Evolutionary conservation across 352 stramenopile genomes (phyloP).

Genomic region (Blastocystis sp.): DNA sequence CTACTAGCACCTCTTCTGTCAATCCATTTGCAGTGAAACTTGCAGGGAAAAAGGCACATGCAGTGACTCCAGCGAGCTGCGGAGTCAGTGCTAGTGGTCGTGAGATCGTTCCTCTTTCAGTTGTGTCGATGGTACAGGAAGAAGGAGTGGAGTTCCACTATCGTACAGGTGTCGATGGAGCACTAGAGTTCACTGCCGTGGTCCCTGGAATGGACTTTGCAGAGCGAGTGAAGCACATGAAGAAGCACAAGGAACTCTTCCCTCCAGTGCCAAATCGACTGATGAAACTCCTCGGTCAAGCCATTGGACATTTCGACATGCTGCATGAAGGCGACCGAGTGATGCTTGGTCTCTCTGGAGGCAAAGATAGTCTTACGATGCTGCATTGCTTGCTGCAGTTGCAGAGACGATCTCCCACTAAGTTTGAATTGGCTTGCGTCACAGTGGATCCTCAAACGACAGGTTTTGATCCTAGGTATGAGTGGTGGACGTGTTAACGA

Average conservation of each 20-base stretch:
- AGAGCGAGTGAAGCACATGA: constrained; percentile 52
- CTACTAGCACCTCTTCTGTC: background rate
- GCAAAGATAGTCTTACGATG: constrained; percentile 93
- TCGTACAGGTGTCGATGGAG: constrained; percentile 18
- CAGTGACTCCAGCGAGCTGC: background rate
- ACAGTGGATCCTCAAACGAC: constrained; percentile 93
- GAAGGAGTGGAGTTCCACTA: constrained; percentile 54
- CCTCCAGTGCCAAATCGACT: constrained; percentile 38
- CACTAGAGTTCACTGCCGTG: constrained; percentile 45
- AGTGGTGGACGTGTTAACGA: background rate
- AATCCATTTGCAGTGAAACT: background rate
- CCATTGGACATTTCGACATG: constrained; percentile 87
- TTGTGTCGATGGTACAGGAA: constrained; percentile 14
- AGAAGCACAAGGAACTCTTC: constrained; percentile 60
- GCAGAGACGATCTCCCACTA: constrained; percentile 81
- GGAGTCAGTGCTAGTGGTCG: background rate
- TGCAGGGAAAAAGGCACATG: background rate
- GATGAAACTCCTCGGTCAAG: constrained; percentile 68
- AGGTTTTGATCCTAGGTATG: constrained; percentile 85
- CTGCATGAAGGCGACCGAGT: constrained; percentile 87
- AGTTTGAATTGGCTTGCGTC: constrained; percentile 85
- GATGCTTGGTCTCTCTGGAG: constrained; percentile 86
- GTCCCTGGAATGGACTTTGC: constrained; percentile 42
- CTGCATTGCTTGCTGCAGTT: constrained; percentile 88
- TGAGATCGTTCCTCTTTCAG: constrained; percentile 7